These are phyloP conservation scores for Rhynchosporium secalis DNA, from an alignment of 2,329 filamentous ascomycete genomes.

Conservation along the genomic window DNA sequence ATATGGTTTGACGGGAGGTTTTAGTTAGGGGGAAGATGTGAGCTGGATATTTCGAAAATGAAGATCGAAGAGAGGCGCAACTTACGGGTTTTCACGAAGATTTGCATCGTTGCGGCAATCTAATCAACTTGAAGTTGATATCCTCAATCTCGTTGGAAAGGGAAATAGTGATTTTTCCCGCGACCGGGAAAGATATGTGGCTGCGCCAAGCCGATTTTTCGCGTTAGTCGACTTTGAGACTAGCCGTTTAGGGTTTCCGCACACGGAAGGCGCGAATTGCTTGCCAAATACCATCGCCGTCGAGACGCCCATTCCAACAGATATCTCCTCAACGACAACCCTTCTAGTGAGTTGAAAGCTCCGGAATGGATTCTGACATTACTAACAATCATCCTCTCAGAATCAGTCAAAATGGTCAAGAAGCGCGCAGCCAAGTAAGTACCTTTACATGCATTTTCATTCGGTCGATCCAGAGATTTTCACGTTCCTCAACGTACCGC, in stretches of 20 bases:
- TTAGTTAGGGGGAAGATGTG: background rate
- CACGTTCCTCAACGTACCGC: background rate
- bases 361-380: background rate
- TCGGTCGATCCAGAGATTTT: background rate
- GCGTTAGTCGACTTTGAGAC: background rate
- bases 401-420: constrained; percentile 68
- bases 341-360: constrained; percentile 26
- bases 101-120: constrained; percentile 49
- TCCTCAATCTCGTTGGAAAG: constrained; percentile 5
- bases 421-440: constrained; percentile 69
- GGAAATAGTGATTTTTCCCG: background rate
- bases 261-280: constrained; percentile 10
- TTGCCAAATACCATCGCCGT: constrained; percentile 2
- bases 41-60: background rate
- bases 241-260: constrained; percentile 13
- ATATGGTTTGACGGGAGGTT: background rate
- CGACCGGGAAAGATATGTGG: background rate
- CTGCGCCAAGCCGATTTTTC: background rate
- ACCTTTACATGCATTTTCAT: background rate
- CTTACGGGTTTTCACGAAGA: constrained; percentile 67
- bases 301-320: background rate
- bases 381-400: constrained; percentile 37
- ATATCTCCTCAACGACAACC: constrained; percentile 8
- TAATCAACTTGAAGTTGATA: constrained; percentile 12
- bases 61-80: background rate